Evolutionary conservation across 495 filamentous ascomycete species (phyloP), one percentile per base, ranked within the genome.

Genomic region (Ramalina intermedia): DNA sequence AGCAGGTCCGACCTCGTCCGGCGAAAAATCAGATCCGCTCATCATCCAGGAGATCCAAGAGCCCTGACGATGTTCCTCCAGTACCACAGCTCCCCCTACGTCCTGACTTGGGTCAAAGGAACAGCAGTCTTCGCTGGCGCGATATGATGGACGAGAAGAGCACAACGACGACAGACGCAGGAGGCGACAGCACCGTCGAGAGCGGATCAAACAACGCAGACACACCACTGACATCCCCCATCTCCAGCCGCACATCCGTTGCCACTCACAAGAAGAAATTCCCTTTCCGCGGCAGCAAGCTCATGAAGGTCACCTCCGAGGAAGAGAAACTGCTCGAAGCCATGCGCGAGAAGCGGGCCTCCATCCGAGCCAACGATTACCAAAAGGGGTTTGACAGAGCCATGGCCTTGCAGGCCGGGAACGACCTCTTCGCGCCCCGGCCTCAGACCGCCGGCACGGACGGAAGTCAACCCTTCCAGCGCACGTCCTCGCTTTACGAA

Each of bases 221-320:
- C 21, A 50, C 43, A 1, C 27, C 48, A 14, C 41, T 36, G 17
- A 48, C 23, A 16, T 35, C 41, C 20, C 23, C 47, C 18, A 24
- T 35, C 18, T 44, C 47, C 6, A 35, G 16, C n/a, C 41, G 47
- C 13, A 35, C 24, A 13, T 49, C 44, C 18, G 4, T 20, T 2
- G 37, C 29, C 14, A 23, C 4, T 8, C 44, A 47, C 26, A 48
- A 50, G 20, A 39, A 39, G 26, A 51, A 40, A 7, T 36, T 36
- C 12, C 41, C 23, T 21, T 43, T 41, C 12, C 52, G 49, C 18
- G 47, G 49, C 13, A 81, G 76, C 44, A 79, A 80, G 36, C 69
- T 91, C 37, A 91, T 95, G 76, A 81, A 84, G 1, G 86, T 94
- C 43, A 94, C 86, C 0, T 72, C 78, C 45, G 85, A 94, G 63